These are phyloP conservation scores for Monosporascus ibericus DNA, from an alignment of 2,329 filamentous ascomycete species.

Conservation along the genomic window DNA sequence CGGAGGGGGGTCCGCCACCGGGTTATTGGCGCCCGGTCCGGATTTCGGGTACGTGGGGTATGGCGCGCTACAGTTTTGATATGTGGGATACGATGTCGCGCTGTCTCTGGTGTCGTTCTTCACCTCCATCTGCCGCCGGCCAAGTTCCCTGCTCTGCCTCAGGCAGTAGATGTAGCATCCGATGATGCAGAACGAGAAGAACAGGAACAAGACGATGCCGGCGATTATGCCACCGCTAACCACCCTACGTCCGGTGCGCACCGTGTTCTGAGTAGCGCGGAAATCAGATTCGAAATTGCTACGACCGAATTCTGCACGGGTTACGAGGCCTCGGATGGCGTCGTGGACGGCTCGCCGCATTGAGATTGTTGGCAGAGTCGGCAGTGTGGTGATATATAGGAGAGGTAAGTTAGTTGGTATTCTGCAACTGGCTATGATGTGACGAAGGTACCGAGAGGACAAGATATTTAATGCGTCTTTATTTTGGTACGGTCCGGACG, in stretches of 20 bases:
- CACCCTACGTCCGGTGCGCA: background rate
- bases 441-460: background rate
- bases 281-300: background rate
- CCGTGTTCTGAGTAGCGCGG: background rate
- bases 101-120: background rate
- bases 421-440: background rate
- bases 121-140: background rate
- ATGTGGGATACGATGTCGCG: background rate
- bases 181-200: background rate
- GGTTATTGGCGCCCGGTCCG: background rate
- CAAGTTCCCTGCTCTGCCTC: background rate
- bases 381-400: background rate
- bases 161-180: background rate
- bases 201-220: background rate
- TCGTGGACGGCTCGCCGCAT: background rate
- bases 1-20: background rate
- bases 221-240: constrained; percentile 1
- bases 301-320: no score
- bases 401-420: background rate
- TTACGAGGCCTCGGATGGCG: background rate
- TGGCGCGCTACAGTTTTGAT: no score
- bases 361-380: background rate
- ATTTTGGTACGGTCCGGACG: no score
- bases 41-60: no score
- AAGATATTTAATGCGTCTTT: background rate